Evolutionary conservation across 495 filamentous ascomycete species (phyloP), one percentile per base, ranked within the genome.

Genomic region (Penicillium goetzii): DNA sequence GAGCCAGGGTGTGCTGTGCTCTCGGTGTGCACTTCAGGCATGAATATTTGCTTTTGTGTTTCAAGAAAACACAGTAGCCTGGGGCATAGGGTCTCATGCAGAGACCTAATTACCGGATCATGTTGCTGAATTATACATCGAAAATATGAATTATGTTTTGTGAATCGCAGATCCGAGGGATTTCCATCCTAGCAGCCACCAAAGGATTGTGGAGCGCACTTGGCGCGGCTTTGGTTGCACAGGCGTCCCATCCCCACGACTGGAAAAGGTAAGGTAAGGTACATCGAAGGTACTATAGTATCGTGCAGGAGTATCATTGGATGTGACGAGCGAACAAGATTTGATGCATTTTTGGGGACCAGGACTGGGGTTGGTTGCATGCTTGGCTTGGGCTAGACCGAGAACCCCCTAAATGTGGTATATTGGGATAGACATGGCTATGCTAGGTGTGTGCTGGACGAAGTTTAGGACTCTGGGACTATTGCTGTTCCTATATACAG

Each of bases 131-230:
- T 25, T 10, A 21, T 25, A 7, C 21, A 47, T 47, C 7, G 41
- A 4, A 11, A 30, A 6, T 30, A 6, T 30, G 10, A 45, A 11
- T 45, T 21, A 3, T 2, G 21, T 1, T 38, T 38, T 45, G 4
- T 21, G 7, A 21, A n/a, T 45, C 12, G 7, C 3, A n/a, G 3
- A 21, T 10, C n/a, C 19, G 41, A 47, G 21, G 40, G 43, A 47
- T 51, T 30, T 51, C 0, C 47, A 51, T 23, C 23, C 19, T 7
- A 7, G 23, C 12, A 30, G 12, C 11, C 25, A 30, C 47, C 6
- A 12, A 30, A 51, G 47, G 47, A 51, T 51, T 51, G 25, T 51
- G 47, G 25, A 28, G 47, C 47, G 25, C 23, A 51, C 14, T 51
- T 51, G 26, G 47, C 25, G 47, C 47, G 25, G 47, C 10, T 30